Base-by-base conservation (phyloP, 2,329 filamentous ascomycete species). In the Thelonectria olida region DNA sequence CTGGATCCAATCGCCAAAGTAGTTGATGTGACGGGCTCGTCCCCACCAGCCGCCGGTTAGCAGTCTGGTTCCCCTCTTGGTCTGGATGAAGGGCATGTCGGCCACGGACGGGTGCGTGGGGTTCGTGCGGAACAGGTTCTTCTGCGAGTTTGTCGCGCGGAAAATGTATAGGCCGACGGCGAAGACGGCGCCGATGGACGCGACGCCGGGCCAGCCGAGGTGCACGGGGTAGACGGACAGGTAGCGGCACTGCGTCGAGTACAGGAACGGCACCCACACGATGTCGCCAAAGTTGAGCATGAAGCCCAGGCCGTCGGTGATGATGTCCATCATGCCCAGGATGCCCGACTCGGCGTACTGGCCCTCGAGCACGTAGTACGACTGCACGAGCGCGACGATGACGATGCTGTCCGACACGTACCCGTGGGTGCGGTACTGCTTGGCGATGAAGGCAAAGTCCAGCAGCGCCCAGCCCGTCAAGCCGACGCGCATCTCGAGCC, bases 251-350 rank as follows among this genome's bases (percentile, higher is more conserved):
- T 96, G 93, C 19, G 92, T 83, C 17, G 88, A 91, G 82, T 97
- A 97, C 50, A 92, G 84, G 76, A 97, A 96, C 0, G 94, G 94
- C 0, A 97, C 86, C 94, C 94, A 97, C 64, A 90, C 91, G 5
- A 97, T 84, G 72, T 97, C 93, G 48, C 94, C 94, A 73, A 97
- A 97, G 2, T 89, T 83, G 13, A 97, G 85, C 94, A 97, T 97
- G 79, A 92, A 93, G 45, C 94, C 94, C 65, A 97, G 93, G 2
- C 94, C 94, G 71, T 97, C 94, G 42, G 88, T 91, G 50, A 89
- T 96, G 65, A 97, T 90, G 73, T 97, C 94, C 79, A 97, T 97
- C 56, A 93, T 97, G 6, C 92, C 94, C 64, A 97, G 80, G 56
- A 97, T 88, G 3, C 92, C 90, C 0, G 91, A 84, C 74, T 97